Conservation (phyloP, 2,329 filamentous ascomycete genomes). For the Cryphonectria radicalis region DNA sequence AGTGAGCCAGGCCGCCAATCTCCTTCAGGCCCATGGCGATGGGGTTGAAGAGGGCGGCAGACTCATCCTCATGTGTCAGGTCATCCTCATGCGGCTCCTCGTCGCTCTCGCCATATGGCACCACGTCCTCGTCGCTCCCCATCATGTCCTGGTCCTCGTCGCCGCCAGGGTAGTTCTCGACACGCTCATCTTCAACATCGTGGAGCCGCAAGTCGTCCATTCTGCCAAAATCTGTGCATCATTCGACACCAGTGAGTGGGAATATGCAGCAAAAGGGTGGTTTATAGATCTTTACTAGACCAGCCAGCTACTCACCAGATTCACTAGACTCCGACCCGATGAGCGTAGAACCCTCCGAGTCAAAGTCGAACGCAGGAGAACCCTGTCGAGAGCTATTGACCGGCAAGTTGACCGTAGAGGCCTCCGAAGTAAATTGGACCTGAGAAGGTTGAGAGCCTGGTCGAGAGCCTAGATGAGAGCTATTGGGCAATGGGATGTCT, state of each 20-base stretch:
- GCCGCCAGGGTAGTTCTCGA: slow-evolving; percentile 31
- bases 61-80: slow-evolving; percentile 16
- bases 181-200: slow-evolving; percentile 31
- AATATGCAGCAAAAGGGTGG: not conserved
- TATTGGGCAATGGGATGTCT: not conserved
- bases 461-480: not conserved
- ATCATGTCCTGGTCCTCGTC: slow-evolving; percentile 30
- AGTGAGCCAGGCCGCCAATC: slow-evolving; percentile 81
- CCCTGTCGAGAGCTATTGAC: not conserved
- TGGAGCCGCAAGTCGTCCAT: slow-evolving; percentile 31
- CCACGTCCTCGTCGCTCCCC: slow-evolving; percentile 19
- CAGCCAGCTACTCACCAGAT: slow-evolving; percentile 2
- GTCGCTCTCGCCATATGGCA: slow-evolving; percentile 18
- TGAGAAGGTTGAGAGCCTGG: not conserved
- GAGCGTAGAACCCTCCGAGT: not conserved
- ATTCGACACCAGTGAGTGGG: not conserved
- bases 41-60: slow-evolving; percentile 50
- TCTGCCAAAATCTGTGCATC: slow-evolving; percentile 19
- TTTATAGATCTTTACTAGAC: not conserved
- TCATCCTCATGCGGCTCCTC: slow-evolving; percentile 16
- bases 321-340: not conserved
- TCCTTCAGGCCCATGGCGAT: slow-evolving; percentile 70
- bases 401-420: not conserved
- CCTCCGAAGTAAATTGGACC: not conserved
- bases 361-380: not conserved